Evolutionary conservation across 139 green algal species (phyloP), one percentile per base, ranked within the genome.

Genomic region (Astrephomene gubernaculifera): DNA sequence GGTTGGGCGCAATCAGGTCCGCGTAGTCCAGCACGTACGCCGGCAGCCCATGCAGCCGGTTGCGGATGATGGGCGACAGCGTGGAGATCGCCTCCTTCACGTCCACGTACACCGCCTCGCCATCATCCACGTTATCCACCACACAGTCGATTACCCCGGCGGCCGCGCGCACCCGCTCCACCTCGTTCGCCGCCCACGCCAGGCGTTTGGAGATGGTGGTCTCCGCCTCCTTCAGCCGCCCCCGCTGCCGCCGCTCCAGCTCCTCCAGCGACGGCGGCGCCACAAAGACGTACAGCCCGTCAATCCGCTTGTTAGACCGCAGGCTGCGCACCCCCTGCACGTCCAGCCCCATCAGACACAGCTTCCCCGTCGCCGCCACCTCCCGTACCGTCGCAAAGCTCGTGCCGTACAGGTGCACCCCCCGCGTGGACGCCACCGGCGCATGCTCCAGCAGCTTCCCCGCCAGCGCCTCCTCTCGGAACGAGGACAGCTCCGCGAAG

Each of bases 1-100:
- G 86, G 86, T 95, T 96, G 43, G 92, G 90, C 27, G 94, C 86
- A 52, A 97, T 96, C 6, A 97, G 84, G 83, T 97, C 94, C 7
- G 92, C 92, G 88, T 97, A 97, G 89, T 96, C 94, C 60, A 97
- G 89, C 63, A 97, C 92, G 80, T 97, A 95, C 2, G 91, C 88
- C 29, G 94, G 94, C 52, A 96, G 87, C 2, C 94, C 94, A 6
- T 89, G 82, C 71, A 97, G 85, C 22, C 92, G 85, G 86, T 96
- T 96, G 76, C 93, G 89, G 61, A 97, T 93, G 75, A 96, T 93
- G 64, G 94, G 94, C 53, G 82, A 92, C 36, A 97, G 86, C 22
- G 84, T 90, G 35, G 85, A 90, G 83, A 95, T 92, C 39, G 92
- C 90, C 70, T 95, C 92, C 87, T 96, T 96, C 10, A 96, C 27